phyloP scores from a whole-genome alignment of 2,329 filamentous ascomycete genomes.

The Hymenoscyphus fructigenus region DNA sequence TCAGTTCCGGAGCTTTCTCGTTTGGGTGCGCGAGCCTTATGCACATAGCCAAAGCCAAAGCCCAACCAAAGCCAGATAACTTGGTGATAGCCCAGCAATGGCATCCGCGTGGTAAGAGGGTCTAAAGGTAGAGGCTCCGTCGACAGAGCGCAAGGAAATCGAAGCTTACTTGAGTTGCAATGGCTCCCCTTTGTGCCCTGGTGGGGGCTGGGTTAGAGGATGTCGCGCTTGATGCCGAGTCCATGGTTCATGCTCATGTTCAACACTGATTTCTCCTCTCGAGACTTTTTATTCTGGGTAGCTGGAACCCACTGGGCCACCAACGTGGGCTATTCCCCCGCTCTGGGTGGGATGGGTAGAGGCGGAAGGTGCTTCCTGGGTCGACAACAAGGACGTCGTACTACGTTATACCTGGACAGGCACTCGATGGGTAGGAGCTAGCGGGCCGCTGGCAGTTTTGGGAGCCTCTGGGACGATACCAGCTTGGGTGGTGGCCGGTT shows the following conservation, averaged over 20 bases:
- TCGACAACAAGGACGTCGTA: background rate
- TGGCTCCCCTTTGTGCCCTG: slow-evolving; percentile 46
- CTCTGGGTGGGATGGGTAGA: background rate
- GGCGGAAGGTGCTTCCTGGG: background rate
- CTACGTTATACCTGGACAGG: background rate
- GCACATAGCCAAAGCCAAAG: background rate
- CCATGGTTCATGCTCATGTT: slow-evolving; percentile 22
- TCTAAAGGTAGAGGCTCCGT: background rate
- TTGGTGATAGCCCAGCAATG: background rate
- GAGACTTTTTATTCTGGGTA: background rate
- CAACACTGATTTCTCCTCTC: background rate
- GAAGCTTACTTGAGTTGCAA: slow-evolving; percentile 46
- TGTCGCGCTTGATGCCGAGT: slow-evolving; percentile 27
- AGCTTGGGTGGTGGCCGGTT: background rate
- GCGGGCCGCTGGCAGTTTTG: no score
- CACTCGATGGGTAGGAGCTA: no score
- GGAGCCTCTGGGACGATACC: background rate
- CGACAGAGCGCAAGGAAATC: slow-evolving; percentile 7
- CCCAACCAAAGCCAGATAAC: background rate
- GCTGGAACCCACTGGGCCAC: background rate
- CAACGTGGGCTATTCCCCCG: background rate
- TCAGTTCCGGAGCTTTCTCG: slow-evolving; percentile 12
- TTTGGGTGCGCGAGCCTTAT: background rate
- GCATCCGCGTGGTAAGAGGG: background rate
- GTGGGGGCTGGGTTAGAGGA: slow-evolving; percentile 29